Conservation (phyloP, 371 early-diverging fungal species). For the Nematocida parisii region DNA sequence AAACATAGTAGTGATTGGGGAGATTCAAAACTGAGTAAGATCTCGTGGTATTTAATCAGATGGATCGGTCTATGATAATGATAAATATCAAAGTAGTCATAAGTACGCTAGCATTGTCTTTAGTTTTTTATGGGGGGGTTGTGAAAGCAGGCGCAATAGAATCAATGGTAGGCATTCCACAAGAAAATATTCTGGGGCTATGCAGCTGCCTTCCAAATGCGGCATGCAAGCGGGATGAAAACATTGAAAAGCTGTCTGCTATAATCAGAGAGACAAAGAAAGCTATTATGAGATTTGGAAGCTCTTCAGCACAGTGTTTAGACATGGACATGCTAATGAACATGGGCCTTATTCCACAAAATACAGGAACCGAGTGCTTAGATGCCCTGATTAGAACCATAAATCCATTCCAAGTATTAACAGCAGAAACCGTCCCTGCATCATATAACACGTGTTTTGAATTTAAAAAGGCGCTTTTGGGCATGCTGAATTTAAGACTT, state of each 20-base stretch:
- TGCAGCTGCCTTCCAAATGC: slow-evolving; percentile 46
- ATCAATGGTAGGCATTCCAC: background rate
- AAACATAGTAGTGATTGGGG: slow-evolving; percentile 2
- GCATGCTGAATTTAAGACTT: slow-evolving; percentile 28
- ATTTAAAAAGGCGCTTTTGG: slow-evolving; percentile 33
- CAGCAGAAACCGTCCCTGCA: background rate
- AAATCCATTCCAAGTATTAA: slow-evolving; percentile 43
- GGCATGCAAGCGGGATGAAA: slow-evolving; percentile 28
- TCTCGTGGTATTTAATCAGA: slow-evolving; percentile 5
- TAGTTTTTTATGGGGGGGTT: background rate
- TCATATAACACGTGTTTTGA: slow-evolving; percentile 35
- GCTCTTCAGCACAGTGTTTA: slow-evolving; percentile 10
- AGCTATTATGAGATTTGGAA: background rate
- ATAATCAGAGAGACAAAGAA: background rate
- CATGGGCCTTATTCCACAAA: slow-evolving; percentile 12
- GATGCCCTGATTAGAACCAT: slow-evolving; percentile 49
- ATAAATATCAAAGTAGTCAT: slow-evolving; percentile 4
- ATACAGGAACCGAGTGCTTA: slow-evolving; percentile 48
- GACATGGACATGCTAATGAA: background rate
- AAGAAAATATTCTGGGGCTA: background rate
- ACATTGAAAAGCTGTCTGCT: slow-evolving; percentile 19
- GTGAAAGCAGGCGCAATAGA: background rate
- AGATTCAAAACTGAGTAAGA: slow-evolving; percentile 8
- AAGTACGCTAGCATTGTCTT: background rate
- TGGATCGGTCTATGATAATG: background rate